Evolutionary conservation across 768 basidiomycete genomes (phyloP).

Genomic region (Tricholoma furcatifolium): DNA sequence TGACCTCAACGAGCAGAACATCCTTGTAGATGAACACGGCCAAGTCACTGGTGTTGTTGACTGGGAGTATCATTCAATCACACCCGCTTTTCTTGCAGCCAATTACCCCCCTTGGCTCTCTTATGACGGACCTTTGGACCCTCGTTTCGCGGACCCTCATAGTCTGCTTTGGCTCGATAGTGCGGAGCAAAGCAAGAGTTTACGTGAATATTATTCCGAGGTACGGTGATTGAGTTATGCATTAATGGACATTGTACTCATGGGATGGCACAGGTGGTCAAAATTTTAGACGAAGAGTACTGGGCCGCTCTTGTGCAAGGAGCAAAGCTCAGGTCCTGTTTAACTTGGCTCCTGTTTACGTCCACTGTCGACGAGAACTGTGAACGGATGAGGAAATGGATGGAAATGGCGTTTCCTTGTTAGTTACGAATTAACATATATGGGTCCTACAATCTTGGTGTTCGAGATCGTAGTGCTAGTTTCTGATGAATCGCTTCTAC

Average conservation of each 20-base stretch:
- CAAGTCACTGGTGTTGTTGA: too few species aligned
- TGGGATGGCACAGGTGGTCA: slow-evolving; percentile 2
- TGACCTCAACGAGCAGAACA: too few species aligned
- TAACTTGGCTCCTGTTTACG: slow-evolving; percentile 1
- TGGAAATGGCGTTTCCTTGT: background rate
- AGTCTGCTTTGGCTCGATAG: slow-evolving; percentile 5
- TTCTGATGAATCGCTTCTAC: too few species aligned
- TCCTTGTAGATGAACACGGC: too few species aligned
- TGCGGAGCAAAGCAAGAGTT: slow-evolving; percentile 6
- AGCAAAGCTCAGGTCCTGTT: slow-evolving; percentile 5
- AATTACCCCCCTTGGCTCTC: too few species aligned
- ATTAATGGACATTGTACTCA: background rate
- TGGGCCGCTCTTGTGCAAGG: slow-evolving; percentile 8
- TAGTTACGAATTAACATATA: too few species aligned
- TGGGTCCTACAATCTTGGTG: too few species aligned
- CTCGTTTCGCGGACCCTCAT: background rate
- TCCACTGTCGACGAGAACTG: background rate
- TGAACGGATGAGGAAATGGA: slow-evolving; percentile 9
- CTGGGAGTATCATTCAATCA: too few species aligned
- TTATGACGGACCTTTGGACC: slow-evolving; percentile 1
- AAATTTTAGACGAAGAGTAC: slow-evolving; percentile 2
- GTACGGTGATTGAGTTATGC: background rate
- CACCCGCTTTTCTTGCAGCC: too few species aligned
- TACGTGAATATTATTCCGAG: slow-evolving; percentile 5
- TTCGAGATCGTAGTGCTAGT: too few species aligned